These are phyloP conservation scores for Gloeostereum incarnatum DNA, from an alignment of 768 basidiomycete species.

Conservation along the genomic window DNA sequence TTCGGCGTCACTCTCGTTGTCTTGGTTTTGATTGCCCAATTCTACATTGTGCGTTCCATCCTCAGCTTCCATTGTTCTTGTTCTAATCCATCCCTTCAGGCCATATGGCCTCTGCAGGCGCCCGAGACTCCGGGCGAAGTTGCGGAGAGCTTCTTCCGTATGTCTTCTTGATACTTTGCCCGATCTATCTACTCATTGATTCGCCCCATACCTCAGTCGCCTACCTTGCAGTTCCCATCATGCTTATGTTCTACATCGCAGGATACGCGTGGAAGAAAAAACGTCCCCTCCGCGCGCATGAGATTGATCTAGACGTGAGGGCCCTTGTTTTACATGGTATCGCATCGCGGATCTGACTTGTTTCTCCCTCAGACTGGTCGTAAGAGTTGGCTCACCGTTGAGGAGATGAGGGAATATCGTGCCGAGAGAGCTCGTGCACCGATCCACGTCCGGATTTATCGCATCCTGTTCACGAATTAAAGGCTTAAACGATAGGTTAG, in stretches of 20 bases:
- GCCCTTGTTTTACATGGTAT: not conserved
- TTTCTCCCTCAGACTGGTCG: slow-evolving; percentile 22
- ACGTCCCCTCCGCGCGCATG: not conserved
- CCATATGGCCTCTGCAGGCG: slow-evolving; percentile 29
- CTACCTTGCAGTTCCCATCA: slow-evolving; percentile 1
- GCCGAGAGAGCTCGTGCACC: slow-evolving; percentile 29
- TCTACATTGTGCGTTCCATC: slow-evolving; percentile 24
- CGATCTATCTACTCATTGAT: too few relatives aligned
- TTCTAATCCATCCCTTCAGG: slow-evolving; percentile 11
- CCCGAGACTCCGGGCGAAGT: slow-evolving; percentile 16
- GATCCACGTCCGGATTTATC: slow-evolving; percentile 24
- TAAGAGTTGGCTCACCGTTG: slow-evolving; percentile 36
- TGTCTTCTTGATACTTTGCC: slow-evolving; percentile 12
- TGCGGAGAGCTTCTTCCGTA: slow-evolving; percentile 27
- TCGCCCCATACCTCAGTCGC: too few relatives aligned
- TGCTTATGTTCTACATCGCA: slow-evolving; percentile 1
- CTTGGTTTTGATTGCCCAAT: slow-evolving; percentile 34
- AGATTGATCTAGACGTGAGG: slow-evolving; percentile 29
- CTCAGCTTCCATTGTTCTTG: not conserved
- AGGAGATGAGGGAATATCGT: slow-evolving; percentile 34
- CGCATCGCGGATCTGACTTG: not conserved
- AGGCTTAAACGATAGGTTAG: too few relatives aligned
- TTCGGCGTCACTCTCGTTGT: slow-evolving; percentile 29
- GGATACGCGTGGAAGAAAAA: slow-evolving; percentile 2
- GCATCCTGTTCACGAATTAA: slow-evolving; percentile 31